Evolutionary conservation across 352 stramenopile genomes (phyloP).

Genomic region (Pythium plurisporium): DNA sequence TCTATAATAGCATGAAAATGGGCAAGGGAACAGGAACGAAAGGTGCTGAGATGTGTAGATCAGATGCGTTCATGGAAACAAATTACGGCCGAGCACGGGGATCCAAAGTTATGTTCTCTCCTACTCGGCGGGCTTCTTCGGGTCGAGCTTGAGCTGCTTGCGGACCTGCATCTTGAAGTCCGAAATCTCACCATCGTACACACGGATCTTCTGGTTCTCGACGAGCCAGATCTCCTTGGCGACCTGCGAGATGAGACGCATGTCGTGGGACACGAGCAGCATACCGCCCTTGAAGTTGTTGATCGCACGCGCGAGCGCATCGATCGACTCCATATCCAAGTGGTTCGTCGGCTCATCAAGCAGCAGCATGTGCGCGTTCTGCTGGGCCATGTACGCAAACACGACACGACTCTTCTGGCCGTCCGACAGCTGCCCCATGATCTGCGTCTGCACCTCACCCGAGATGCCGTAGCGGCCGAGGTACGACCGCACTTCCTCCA

Average conservation of each 20-base stretch:
- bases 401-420: constrained; percentile 97
- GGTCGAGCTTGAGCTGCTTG: constrained; percentile 78
- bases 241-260: constrained; percentile 97
- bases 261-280: constrained; percentile 98
- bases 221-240: constrained; percentile 99
- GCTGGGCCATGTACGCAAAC: constrained; percentile 96
- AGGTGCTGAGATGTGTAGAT: no score
- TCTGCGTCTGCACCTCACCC: constrained; percentile 94
- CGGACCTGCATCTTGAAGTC: constrained; percentile 96
- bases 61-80: neutral
- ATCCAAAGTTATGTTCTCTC: neutral
- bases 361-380: constrained; percentile 96
- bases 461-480: constrained; percentile 95
- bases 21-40: no score
- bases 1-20: no score
- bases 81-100: neutral
- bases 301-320: constrained; percentile 96
- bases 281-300: constrained; percentile 97
- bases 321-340: constrained; percentile 95
- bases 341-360: constrained; percentile 90
- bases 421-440: constrained; percentile 95
- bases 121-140: constrained; percentile 31
- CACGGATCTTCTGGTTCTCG: constrained; percentile 94
- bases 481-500: constrained; percentile 95
- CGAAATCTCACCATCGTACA: constrained; percentile 97